A percentile compares a stretch with the other conserved stretches of the same genome.
phyloP scores from a whole-genome alignment of 805 yeast species.

The Saturnispora quitensis region DNA sequence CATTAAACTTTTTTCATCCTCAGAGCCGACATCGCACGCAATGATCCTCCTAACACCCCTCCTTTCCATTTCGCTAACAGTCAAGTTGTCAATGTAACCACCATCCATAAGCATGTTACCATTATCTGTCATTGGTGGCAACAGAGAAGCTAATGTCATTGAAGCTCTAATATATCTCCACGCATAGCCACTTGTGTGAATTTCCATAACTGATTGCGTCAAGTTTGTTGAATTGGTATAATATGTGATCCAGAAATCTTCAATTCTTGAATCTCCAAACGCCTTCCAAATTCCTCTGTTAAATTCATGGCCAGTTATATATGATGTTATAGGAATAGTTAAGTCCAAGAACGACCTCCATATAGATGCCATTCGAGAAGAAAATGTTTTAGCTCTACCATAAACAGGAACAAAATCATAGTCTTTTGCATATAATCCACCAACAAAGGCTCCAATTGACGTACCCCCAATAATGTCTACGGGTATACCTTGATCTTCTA shows the following conservation, averaged over 20 bases:
- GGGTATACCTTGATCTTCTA: constrained; percentile 89
- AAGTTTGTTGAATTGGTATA: constrained; percentile 91
- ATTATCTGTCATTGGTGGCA: constrained; percentile 81
- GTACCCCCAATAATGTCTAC: constrained; percentile 94
- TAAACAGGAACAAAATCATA: constrained; percentile 85
- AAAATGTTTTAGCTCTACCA: constrained; percentile 81
- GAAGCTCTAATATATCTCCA: constrained; percentile 96
- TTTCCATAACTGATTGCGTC: constrained; percentile 91
- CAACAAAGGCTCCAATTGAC: constrained; percentile 91
- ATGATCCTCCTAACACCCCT: constrained; percentile 80
- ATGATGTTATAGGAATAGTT: constrained; percentile 89
- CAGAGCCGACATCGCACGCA: constrained; percentile 95
- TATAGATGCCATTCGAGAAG: constrained; percentile 68
- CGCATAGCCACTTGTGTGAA: constrained; percentile 85
- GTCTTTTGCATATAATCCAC: constrained; percentile 90
- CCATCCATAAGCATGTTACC: constrained; percentile 95
- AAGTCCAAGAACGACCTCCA: constrained; percentile 83
- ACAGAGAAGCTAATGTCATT: constrained; percentile 89
- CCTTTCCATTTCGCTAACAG: constrained; percentile 85
- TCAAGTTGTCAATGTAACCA: constrained; percentile 89
- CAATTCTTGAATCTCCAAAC: constrained; percentile 85
- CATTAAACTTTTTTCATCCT: constrained; percentile 86
- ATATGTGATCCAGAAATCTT: constrained; percentile 89
- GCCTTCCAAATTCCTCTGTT: constrained; percentile 97
- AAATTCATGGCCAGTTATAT: constrained; percentile 95